These are phyloP conservation scores for Ammopiptanthus mongolicus DNA, from an alignment of 306 rosid species.

Conservation along the genomic window DNA sequence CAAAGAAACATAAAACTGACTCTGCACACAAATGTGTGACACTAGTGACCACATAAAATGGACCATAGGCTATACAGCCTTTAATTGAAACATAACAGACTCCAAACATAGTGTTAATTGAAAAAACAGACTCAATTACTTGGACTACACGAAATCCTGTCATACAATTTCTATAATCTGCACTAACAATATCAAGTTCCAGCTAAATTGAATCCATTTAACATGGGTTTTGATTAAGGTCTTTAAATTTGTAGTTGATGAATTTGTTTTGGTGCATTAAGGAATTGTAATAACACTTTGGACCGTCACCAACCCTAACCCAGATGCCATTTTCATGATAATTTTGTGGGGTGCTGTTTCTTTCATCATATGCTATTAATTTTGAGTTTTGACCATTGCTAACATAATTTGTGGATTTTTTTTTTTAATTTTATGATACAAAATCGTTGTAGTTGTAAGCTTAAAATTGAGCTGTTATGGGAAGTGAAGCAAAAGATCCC, in stretches of 20 bases:
- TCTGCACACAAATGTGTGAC: too few relatives aligned
- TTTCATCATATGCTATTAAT: not conserved
- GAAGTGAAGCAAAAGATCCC: conserved; percentile 61
- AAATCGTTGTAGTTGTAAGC: not conserved
- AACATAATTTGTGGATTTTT: not conserved
- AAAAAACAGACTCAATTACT: too few relatives aligned
- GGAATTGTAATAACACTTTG: not conserved
- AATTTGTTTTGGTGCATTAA: not conserved
- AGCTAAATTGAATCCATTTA: not conserved
- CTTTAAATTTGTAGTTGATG: not conserved
- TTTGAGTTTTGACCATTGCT: not conserved
- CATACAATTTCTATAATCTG: not conserved
- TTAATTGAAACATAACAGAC: too few relatives aligned
- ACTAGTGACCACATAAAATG: too few relatives aligned
- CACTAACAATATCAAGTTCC: not conserved
- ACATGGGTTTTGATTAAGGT: not conserved
- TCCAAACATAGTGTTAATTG: too few relatives aligned
- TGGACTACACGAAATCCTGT: too few relatives aligned
- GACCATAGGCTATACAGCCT: too few relatives aligned
- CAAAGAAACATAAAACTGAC: too few relatives aligned
- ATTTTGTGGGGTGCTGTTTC: not conserved
- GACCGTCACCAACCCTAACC: too few relatives aligned
- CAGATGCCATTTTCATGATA: not conserved
- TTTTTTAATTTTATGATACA: not conserved
- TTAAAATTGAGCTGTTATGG: conserved; percentile 32